A percentile compares a stretch with the other conserved stretches of the same genome.
Evolutionary conservation across 2,329 filamentous ascomycete genomes (phyloP).

Genomic region (Pestalotiopsis fici): DNA sequence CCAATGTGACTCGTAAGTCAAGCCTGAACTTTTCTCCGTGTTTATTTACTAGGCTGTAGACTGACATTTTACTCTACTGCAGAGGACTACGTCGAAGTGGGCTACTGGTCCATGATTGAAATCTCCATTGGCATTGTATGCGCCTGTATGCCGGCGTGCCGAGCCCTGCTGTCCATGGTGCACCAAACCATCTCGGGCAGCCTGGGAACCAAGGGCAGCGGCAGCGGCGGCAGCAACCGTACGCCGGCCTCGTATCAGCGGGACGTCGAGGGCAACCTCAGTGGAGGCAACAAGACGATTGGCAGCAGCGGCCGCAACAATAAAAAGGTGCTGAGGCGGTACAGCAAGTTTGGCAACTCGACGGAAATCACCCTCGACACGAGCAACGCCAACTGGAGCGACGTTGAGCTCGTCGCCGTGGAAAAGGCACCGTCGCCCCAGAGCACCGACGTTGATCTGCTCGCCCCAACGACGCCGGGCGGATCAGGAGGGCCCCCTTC

Average conservation of each 20-base stretch:
- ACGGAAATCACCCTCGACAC: slow-evolving; percentile 3
- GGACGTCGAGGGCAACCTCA: not conserved
- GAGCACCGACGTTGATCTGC: not conserved
- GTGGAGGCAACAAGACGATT: not conserved
- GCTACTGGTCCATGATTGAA: slow-evolving; percentile 22
- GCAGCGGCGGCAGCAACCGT: not conserved
- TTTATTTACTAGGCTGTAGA: not conserved
- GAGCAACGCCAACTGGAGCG: slow-evolving; percentile 1
- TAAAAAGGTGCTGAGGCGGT: not conserved
- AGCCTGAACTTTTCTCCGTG: not conserved
- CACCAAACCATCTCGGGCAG: not conserved
- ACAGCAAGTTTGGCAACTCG: not conserved
- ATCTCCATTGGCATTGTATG: slow-evolving; percentile 20
- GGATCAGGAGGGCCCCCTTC: not conserved
- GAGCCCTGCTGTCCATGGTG: slow-evolving; percentile 11
- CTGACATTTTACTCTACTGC: not conserved
- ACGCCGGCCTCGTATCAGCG: not conserved
- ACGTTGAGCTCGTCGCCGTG: slow-evolving; percentile 5
- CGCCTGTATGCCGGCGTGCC: slow-evolving; percentile 21
- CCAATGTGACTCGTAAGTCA: slow-evolving; percentile 7
- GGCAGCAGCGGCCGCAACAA: not conserved
- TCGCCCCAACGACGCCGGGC: not conserved
- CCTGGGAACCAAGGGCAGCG: not conserved
- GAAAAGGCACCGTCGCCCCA: not conserved
- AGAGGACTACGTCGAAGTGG: slow-evolving; percentile 14